Evolutionary conservation across 441 rosid genomes (phyloP).

Genomic region (Jatropha podagrica): DNA sequence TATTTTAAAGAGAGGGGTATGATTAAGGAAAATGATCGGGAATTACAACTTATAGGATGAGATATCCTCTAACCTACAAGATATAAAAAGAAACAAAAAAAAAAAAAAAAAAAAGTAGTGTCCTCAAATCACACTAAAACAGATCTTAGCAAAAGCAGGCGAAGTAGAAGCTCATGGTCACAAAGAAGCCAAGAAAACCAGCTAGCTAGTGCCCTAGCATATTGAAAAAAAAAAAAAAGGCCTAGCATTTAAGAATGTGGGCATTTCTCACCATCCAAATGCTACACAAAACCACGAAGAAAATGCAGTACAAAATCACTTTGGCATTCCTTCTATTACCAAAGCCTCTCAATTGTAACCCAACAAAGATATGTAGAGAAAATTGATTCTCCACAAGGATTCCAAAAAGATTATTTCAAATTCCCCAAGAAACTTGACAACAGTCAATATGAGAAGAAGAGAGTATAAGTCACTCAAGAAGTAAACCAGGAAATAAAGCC

Average conservation of each 20-base stretch:
- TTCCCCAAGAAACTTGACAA: background rate
- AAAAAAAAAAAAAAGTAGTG: background rate
- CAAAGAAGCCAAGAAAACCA: background rate
- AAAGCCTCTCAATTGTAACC: background rate
- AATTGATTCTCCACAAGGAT: background rate
- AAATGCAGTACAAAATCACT: background rate
- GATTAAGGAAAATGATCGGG: background rate
- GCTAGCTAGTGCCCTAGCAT: background rate
- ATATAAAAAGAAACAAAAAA: background rate
- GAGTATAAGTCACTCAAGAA: background rate
- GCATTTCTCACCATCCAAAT: background rate
- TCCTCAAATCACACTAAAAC: background rate
- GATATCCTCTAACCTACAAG: background rate
- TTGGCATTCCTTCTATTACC: background rate
- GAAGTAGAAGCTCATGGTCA: background rate
- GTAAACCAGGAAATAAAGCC: background rate
- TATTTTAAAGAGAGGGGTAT: background rate
- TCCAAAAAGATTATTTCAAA: background rate
- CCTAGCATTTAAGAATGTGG: background rate
- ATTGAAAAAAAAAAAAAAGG: background rate
- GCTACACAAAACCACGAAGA: background rate
- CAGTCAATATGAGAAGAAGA: background rate
- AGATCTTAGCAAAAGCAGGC: background rate
- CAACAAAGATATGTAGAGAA: background rate
- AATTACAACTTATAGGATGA: background rate